Evolutionary conservation across 2,329 filamentous ascomycete species (phyloP).

Genomic region (Sporothrix mexicana): DNA sequence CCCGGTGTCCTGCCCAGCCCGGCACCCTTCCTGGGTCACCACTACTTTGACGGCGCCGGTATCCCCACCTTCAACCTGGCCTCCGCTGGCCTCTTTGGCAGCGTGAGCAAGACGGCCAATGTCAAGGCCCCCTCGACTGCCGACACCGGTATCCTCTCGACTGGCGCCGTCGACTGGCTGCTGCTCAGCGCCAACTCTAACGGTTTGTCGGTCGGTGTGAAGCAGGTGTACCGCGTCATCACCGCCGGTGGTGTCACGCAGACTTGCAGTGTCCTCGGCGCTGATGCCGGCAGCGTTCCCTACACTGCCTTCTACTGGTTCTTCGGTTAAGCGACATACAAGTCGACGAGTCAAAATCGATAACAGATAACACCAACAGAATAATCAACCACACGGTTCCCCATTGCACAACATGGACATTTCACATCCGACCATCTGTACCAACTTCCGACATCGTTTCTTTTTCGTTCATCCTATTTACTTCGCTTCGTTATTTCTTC

Average conservation of each 20-base stretch:
- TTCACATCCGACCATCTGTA: not conserved
- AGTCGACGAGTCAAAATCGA: too few relatives aligned
- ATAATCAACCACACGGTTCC: not conserved
- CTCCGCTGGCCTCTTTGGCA: constrained; percentile 49
- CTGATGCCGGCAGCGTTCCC: constrained; percentile 56
- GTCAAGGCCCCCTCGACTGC: constrained; percentile 59
- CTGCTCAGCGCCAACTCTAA: constrained; percentile 47
- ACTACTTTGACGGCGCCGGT: constrained; percentile 66
- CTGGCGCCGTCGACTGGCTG: constrained; percentile 63
- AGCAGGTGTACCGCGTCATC: constrained; percentile 59
- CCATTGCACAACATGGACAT: not conserved
- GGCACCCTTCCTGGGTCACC: constrained; percentile 62
- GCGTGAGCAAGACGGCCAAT: constrained; percentile 55
- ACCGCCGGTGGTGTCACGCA: constrained; percentile 58
- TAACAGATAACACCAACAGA: not conserved
- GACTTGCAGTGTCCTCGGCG: constrained; percentile 49
- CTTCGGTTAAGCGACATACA: constrained; percentile 46
- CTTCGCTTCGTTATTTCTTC: constrained; percentile 9
- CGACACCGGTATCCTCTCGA: constrained; percentile 53
- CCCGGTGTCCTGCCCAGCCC: constrained; percentile 40
- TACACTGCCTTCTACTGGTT: constrained; percentile 67
- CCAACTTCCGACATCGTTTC: not conserved
- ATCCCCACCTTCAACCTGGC: constrained; percentile 66
- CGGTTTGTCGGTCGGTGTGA: constrained; percentile 45
- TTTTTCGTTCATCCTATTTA: not conserved